These are phyloP conservation scores for Chlorella sp. DNA, from an alignment of 139 green algal genomes.

Conservation along the genomic window DNA sequence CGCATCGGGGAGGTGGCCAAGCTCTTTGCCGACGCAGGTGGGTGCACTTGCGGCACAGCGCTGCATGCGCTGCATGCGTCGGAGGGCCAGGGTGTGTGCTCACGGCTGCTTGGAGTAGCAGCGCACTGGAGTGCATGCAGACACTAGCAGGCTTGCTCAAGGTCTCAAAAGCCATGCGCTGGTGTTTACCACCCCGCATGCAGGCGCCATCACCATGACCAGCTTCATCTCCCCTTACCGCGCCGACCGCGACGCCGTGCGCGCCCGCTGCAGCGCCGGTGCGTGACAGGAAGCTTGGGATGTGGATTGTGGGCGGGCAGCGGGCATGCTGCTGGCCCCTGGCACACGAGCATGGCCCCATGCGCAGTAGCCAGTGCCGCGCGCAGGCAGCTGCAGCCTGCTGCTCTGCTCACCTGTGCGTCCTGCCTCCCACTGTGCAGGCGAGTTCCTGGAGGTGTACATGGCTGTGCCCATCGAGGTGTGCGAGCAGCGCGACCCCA, in stretches of 20 bases:
- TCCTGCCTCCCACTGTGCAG: neutral
- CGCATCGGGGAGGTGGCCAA: slow-evolving; percentile 95
- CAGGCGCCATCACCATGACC: slow-evolving; percentile 90
- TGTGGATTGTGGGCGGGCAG: slow-evolving; percentile 58
- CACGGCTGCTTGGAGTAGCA: too few relatives aligned
- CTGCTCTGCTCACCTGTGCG: neutral
- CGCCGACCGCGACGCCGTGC: slow-evolving; percentile 77
- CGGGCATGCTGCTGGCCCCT: too few relatives aligned
- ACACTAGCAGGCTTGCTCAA: too few relatives aligned
- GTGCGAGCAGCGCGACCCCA: slow-evolving; percentile 95
- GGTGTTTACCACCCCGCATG: too few relatives aligned
- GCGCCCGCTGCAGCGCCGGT: slow-evolving; percentile 57
- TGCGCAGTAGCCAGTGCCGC: too few relatives aligned
- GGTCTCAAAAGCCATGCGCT: too few relatives aligned
- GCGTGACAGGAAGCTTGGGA: slow-evolving; percentile 70
- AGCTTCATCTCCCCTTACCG: slow-evolving; percentile 96
- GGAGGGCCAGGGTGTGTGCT: too few relatives aligned
- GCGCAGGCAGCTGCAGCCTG: too few relatives aligned
- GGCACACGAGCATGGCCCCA: too few relatives aligned
- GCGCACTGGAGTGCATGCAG: too few relatives aligned
- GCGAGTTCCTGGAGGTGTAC: slow-evolving; percentile 92
- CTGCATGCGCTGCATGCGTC: too few relatives aligned
- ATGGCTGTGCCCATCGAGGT: slow-evolving; percentile 93
- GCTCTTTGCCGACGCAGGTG: slow-evolving; percentile 85
- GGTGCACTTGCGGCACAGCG: neutral